Conservation (phyloP, 768 basidiomycete genomes). For the Leccinum uliginosum region DNA sequence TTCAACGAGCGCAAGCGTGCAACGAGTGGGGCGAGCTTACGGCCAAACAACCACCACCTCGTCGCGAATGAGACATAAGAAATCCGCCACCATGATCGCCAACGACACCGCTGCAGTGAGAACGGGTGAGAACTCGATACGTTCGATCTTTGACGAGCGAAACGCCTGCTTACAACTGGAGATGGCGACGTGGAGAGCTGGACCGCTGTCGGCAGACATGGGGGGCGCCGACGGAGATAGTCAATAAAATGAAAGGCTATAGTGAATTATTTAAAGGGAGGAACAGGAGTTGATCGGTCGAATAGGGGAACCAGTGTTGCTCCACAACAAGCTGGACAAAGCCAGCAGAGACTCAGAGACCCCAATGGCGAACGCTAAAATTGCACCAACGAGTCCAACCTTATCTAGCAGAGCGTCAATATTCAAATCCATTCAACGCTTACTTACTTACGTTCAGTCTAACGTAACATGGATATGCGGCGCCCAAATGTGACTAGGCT, state of each 20-base stretch:
- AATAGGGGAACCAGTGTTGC: background rate
- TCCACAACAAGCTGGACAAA: background rate
- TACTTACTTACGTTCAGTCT: background rate
- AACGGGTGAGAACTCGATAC: background rate
- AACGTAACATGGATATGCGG: background rate
- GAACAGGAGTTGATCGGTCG: background rate
- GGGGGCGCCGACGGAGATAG: background rate
- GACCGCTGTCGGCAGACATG: background rate
- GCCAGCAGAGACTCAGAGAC: background rate
- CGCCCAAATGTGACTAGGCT: background rate
- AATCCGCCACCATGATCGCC: slow-evolving; percentile 17
- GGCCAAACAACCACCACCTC: slow-evolving; percentile 20
- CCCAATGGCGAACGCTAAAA: background rate
- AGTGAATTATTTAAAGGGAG: background rate
- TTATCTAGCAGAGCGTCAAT: background rate
- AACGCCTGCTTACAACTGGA: slow-evolving; percentile 7
- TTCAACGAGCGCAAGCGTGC: background rate
- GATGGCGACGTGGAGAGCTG: slow-evolving; percentile 9
- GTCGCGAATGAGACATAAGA: slow-evolving; percentile 6
- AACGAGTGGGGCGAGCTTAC: slow-evolving; percentile 8
- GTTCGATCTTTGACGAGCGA: background rate
- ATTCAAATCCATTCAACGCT: background rate
- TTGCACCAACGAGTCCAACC: background rate
- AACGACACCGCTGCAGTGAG: slow-evolving; percentile 3
- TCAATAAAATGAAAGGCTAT: background rate